Evolutionary conservation across 129 eudicot species (phyloP).

Genomic region (Artemisia argyi): DNA sequence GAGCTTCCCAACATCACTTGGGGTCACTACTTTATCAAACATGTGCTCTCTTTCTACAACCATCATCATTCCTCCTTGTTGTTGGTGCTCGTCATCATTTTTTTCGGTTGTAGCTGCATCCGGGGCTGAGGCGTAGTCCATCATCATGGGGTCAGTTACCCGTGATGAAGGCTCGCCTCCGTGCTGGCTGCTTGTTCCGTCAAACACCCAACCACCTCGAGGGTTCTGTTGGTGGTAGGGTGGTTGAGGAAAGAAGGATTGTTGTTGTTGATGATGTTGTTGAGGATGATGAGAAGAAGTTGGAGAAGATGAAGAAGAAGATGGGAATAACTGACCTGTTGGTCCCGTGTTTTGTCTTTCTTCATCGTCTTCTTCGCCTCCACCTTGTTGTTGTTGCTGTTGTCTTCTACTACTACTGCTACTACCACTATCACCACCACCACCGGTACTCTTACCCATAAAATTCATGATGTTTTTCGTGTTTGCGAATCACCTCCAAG

Average conservation of each 20-base stretch:
- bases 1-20: slow-evolving; percentile 95
- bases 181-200: slow-evolving; percentile 8
- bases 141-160: slow-evolving; percentile 31
- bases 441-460: slow-evolving; percentile 32
- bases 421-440: slow-evolving; percentile 28
- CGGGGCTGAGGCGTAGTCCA: slow-evolving; percentile 26
- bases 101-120: slow-evolving; percentile 6
- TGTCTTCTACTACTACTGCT: slow-evolving; percentile 26
- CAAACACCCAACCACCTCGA: slow-evolving; percentile 33
- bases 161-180: slow-evolving; percentile 25
- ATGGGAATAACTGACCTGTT: slow-evolving; percentile 33
- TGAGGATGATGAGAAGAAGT: slow-evolving; percentile 36
- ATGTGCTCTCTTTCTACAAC: slow-evolving; percentile 77
- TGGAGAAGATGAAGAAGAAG: slow-evolving; percentile 47
- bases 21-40: slow-evolving; percentile 95
- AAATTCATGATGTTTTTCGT: slow-evolving; percentile 44
- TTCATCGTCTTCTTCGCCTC: slow-evolving; percentile 37
- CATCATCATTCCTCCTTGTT: slow-evolving; percentile 26
- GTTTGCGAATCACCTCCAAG: slow-evolving; percentile 4
- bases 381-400: slow-evolving; percentile 1
- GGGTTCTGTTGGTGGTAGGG: slow-evolving; percentile 33
- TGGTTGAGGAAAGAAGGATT: slow-evolving; percentile 20
- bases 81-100: slow-evolving; percentile 6
- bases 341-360: slow-evolving; percentile 33
- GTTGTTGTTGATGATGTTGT: slow-evolving; percentile 23